Evolutionary conservation across 1,284 basidiomycete species (phyloP).

Genomic region (Anthracocystis setariae): DNA sequence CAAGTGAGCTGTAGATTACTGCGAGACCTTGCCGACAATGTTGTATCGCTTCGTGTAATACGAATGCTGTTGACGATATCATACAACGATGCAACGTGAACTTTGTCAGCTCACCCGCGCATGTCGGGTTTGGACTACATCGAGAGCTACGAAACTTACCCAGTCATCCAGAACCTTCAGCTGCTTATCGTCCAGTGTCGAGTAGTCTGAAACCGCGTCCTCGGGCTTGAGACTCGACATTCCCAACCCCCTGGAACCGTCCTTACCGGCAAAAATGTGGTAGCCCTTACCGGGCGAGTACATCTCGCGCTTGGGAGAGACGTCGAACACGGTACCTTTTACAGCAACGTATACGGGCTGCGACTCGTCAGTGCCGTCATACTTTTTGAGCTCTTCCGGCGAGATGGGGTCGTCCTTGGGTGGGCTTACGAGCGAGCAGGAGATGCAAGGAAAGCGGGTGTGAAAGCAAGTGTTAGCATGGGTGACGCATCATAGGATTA

Average conservation of each 20-base stretch:
- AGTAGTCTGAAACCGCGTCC: constrained; percentile 90
- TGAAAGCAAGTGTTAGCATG: background rate
- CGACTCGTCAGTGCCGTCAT: constrained; percentile 75
- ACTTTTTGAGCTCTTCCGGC: constrained; percentile 75
- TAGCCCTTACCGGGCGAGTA: constrained; percentile 72
- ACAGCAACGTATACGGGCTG: constrained; percentile 87
- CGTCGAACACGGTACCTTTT: constrained; percentile 88
- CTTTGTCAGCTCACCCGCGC: no score
- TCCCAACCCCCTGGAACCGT: constrained; percentile 72
- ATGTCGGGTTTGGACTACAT: no score
- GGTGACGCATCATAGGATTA: background rate
- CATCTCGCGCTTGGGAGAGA: constrained; percentile 78
- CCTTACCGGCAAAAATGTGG: constrained; percentile 80
- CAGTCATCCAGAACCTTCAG: constrained; percentile 88
- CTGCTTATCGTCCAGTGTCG: constrained; percentile 78
- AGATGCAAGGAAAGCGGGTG: background rate
- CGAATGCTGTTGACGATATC: constrained; percentile 31
- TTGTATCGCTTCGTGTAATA: constrained; percentile 67
- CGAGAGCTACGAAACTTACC: constrained; percentile 66
- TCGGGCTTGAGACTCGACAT: constrained; percentile 85
- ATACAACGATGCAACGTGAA: background rate
- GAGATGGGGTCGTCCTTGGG: constrained; percentile 83
- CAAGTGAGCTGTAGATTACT: constrained; percentile 1
- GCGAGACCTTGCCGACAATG: constrained; percentile 63
- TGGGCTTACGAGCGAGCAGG: constrained; percentile 69